Conservation (phyloP, 164 flowering plant genomes). For the Berberis thunbergii region DNA sequence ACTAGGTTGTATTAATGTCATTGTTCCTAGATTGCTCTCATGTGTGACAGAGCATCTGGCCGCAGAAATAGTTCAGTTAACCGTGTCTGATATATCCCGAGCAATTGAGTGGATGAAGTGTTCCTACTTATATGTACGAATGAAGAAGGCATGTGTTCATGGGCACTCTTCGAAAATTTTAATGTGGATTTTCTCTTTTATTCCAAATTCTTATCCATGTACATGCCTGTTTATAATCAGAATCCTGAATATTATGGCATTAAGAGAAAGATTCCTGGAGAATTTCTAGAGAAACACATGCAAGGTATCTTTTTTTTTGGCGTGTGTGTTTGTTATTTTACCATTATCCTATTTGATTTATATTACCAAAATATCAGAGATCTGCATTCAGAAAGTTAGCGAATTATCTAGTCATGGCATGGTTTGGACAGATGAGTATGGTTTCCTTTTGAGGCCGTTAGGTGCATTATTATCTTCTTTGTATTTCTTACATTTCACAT, state of each 20-base stretch:
- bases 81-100: conserved; percentile 68
- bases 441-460: conserved; percentile 84
- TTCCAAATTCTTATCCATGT: conserved; percentile 10
- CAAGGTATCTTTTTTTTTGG: conserved; percentile 44
- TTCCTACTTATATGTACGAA: conserved; percentile 83
- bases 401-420: conserved; percentile 70
- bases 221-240: conserved; percentile 29
- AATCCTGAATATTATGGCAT: conserved; percentile 74
- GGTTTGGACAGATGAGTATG: conserved; percentile 95
- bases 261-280: conserved; percentile 46
- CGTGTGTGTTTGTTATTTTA: background rate
- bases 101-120: conserved; percentile 98
- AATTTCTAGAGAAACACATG: conserved; percentile 62
- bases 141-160: conserved; percentile 66
- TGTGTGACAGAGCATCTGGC: conserved; percentile 88
- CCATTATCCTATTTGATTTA: conserved; percentile 6
- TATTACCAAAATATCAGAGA: conserved; percentile 33
- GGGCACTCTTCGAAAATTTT: background rate
- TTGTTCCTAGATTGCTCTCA: conserved; percentile 62
- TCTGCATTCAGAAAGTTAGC: conserved; percentile 77
- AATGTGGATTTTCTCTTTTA: conserved; percentile 4
- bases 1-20: conserved; percentile 4
- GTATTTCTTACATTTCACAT: background rate
- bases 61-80: conserved; percentile 95
- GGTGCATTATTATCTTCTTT: conserved; percentile 32